Evolutionary conservation across 2,329 filamentous ascomycete genomes (phyloP), one percentile per base, ranked within the genome.

Genomic region (Dothistroma septosporum): DNA sequence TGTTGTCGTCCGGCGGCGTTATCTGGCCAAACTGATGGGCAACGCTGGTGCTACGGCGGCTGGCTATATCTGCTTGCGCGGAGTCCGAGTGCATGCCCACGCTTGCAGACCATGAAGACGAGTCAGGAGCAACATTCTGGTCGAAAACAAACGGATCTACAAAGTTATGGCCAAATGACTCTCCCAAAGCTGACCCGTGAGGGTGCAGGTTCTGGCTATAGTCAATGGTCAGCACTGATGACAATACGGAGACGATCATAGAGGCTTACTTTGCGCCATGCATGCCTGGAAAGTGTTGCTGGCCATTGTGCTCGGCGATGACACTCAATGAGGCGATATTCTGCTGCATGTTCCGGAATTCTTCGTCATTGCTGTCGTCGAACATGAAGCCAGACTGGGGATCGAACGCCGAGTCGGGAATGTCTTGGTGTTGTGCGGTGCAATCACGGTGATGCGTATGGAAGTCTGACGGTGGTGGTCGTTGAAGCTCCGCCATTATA

Each of bases 11-110:
- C 47, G 74, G 74, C 12, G 74, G 74, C 16, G 75, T 76, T 33
- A 76, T 70, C 57, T 76, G 75, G n/a, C 75, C 75, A 53, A 70
- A 72, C 7, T 65, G 61, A 35, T 71, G 63, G 21, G 63, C 50
- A 11, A 66, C 64, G 31, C 63, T 69, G 11, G 56, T 58, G 22
- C 49, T 21, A 4, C 69, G 66, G 11, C 37, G 58, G 21, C 61
- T 52, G 7, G 65, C 54, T 28, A 69, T 68, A 12, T 60, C 59
- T 16, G 46, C 54, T 50, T 69, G 68, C 41, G 47, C 55, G 10
- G 63, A 54, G 10, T 57, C 56, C 24, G 57, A 21, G 31, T 52
- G 55, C 22, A 60, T 55, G 16, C 53, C 33, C 28, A 56, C 53
- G 28, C 16, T 24, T 22, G 59, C 35, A 19, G 53, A 28, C 61